A percentile compares a stretch with the other conserved stretches of the same genome.
These are phyloP conservation scores for Sesbania bispinosa DNA, from an alignment of 306 rosid species.

Conservation along the genomic window DNA sequence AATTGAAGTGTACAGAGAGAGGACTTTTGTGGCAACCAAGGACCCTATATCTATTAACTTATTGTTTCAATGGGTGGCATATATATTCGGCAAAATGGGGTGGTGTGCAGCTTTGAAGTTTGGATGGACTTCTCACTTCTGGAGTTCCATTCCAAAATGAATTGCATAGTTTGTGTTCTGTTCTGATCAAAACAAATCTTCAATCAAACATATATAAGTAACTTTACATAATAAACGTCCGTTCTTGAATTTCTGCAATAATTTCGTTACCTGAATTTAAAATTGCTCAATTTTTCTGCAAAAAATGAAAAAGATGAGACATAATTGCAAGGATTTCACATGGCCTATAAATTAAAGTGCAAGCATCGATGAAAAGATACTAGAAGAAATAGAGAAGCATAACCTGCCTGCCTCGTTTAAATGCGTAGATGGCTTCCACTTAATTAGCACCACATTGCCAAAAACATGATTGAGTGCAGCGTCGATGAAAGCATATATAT, in stretches of 20 bases:
- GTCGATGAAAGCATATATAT: conserved; percentile 6
- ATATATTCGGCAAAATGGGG: not conserved
- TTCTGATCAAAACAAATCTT: not conserved
- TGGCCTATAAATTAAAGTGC: not conserved
- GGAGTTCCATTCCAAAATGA: too few relatives aligned
- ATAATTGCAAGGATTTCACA: not conserved
- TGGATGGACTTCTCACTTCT: not conserved
- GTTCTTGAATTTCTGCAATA: not conserved
- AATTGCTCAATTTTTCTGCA: not conserved
- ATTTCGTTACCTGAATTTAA: not conserved
- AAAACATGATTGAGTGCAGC: conserved; percentile 71
- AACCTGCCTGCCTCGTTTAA: not conserved
- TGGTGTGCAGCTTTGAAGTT: not conserved
- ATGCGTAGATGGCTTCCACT: not conserved
- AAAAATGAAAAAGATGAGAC: not conserved
- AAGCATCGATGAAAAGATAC: not conserved
- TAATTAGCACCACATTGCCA: not conserved
- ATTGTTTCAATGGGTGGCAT: not conserved
- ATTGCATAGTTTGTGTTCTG: too few relatives aligned
- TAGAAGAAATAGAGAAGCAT: not conserved
- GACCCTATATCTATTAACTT: not conserved
- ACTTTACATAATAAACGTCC: not conserved
- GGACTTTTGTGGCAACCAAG: not conserved
- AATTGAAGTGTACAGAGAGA: not conserved
- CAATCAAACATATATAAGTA: not conserved